A percentile compares a stretch with the other conserved stretches of the same genome.
These are phyloP conservation scores for Lotmaria passim DNA, from an alignment of 208 protist species.

Conservation along the genomic window DNA sequence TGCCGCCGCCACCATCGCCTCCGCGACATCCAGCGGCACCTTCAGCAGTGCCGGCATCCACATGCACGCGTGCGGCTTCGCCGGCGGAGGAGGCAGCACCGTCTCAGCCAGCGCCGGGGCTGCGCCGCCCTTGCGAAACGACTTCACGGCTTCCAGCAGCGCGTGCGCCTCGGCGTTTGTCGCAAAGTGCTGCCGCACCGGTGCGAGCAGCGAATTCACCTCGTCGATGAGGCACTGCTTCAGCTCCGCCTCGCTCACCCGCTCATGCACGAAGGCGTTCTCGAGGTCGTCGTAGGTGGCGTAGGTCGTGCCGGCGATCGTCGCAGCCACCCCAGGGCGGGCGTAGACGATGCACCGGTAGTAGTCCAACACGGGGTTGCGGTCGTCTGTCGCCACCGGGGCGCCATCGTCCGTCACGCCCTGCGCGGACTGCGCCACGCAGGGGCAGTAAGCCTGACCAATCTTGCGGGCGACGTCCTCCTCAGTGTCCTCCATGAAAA, in stretches of 20 bases:
- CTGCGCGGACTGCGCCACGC: constrained; percentile 47
- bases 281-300: constrained; percentile 85
- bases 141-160: constrained; percentile 92
- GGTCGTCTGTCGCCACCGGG: constrained; percentile 69
- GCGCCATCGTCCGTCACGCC: constrained; percentile 81
- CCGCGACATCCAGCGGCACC: constrained; percentile 65
- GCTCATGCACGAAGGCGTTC: constrained; percentile 67
- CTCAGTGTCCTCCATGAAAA: constrained; percentile 99
- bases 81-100: constrained; percentile 17
- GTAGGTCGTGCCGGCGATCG: constrained; percentile 62
- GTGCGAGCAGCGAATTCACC: constrained; percentile 94
- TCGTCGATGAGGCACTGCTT: constrained; percentile 82
- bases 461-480: constrained; percentile 98
- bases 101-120: constrained; percentile 20
- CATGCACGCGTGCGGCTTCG: constrained; percentile 59
- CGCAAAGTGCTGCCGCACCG: constrained; percentile 95
- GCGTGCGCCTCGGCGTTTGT: constrained; percentile 79
- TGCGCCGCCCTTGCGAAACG: constrained; percentile 57
- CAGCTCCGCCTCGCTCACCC: constrained; percentile 76
- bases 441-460: constrained; percentile 94
- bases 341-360: constrained; percentile 93
- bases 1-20: constrained; percentile 47
- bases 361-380: constrained; percentile 97
- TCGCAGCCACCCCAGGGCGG: constrained; percentile 44
- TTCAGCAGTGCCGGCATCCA: constrained; percentile 77